Evolutionary conservation across 768 basidiomycete genomes (phyloP), one percentile per base, ranked within the genome.

Genomic region (Mycena vitilis): DNA sequence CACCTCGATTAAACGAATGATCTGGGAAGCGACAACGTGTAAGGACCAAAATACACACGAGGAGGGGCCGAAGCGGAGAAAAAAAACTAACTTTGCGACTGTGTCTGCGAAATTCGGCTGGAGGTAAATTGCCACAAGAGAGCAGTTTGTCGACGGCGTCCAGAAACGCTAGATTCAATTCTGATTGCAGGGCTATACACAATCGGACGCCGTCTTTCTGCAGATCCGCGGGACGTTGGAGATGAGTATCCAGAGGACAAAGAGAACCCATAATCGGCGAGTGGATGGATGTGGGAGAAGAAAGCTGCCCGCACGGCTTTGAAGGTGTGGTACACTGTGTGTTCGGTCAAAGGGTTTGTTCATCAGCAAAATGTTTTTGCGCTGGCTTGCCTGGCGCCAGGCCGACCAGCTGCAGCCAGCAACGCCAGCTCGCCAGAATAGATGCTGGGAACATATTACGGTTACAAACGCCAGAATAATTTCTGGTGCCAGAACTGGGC

Each of bases 1-100:
- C 45, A 69, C 68, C 63, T 69, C 63, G 63, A 69, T 69, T 69
- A 69, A 69, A 61, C 63, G 68, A 45, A 69, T 53, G 63, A 69
- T 69, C 68, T 69, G 54, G 6, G 1, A 34, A 18, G 59, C 51
- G 63, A 44, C 63, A 42, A 54, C 45, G 53, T 54, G 57, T 69
- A 23, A 69, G 63, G 22, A 61, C 37, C n/a, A 20, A 57, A 45
- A 51, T 52, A 56, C 60, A 53, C 13, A 30, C 30, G 30, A 30
- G 30, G 18, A 42, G 1, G 23, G n/a, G 51, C 52, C 18, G n/a
- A 23, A 30, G 30, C 5, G 30, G 51, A 40, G 18, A 69, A 16
- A 54, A 60, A 61, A 61, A 65, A 57, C 52, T 25, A 45, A 69
- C 68, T n/a, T 64, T 69, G 22, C 68, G 68, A 16, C 68, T 65